Base-by-base conservation (phyloP, 345 rosid genomes). In the Populus deltoides region DNA sequence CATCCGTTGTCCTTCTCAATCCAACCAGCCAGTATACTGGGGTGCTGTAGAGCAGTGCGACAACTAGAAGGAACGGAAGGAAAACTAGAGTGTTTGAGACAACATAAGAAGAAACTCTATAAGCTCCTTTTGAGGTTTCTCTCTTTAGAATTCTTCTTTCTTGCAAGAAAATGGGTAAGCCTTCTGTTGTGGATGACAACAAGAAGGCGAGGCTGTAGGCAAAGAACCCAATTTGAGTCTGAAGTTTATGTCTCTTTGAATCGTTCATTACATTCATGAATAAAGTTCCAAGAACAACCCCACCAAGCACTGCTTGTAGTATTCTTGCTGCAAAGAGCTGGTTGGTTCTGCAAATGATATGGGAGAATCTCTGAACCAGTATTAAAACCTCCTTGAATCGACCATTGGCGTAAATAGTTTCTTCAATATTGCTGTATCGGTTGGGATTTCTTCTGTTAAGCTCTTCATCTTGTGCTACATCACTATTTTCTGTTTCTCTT, bases 121-220 rank as follows among this genome's bases (percentile, higher is more conserved):
- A 83, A 55, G 81, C 81, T 70, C 86, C 86, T 77, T 79, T 83
- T 66, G 83, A 77, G 62, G 81, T 80, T 66, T 83, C 86, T 70
- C 47, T 80, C 83, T 80, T 70, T 55, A 83, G 18, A 33, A 77
- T 80, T 74, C 78, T 77, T 45, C 86, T 77, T 61, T 80, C 81
- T 66, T 80, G 79, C 74, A 83, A 77, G 81, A 77, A 84, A 55
- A 84, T 84, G n/a, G 86, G 84, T 6, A 75, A 66, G 59, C 77
- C 86, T 80, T 84, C 84, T 66, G 86, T 71, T 80, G 86, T 75
- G 63, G 81, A 78, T 66, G 86, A 81, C 71, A 84, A 29, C 72
- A 77, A 61, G 81, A 80, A 83, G 38, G 83, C 71, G 68, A 83
- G 81, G 73, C 77, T 74, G 80, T 78, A 84, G 62, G 82, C 86